A percentile compares a stretch with the other conserved stretches of the same genome.
These are phyloP conservation scores for Euphorbia lathyris DNA, from an alignment of 345 rosid genomes.

Conservation along the genomic window DNA sequence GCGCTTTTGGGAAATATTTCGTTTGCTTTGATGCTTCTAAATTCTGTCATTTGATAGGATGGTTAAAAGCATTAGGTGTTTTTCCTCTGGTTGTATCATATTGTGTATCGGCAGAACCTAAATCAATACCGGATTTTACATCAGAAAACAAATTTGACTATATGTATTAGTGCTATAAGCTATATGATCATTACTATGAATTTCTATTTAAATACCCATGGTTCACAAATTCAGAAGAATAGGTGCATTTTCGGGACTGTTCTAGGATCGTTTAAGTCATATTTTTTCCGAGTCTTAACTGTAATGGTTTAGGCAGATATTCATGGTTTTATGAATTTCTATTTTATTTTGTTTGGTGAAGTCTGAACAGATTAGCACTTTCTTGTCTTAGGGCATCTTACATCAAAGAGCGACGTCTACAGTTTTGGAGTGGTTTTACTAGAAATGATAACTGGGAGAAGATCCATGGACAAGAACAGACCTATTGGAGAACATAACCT, in stretches of 20 bases:
- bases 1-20: not conserved
- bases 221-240: not conserved
- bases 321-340: not conserved
- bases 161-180: not conserved
- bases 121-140: no score
- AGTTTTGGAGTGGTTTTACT: conserved; percentile 95
- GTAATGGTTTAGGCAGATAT: not conserved
- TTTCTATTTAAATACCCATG: not conserved
- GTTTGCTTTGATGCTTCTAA: not conserved
- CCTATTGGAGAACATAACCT: conserved; percentile 78
- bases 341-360: not conserved
- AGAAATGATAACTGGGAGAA: conserved; percentile 86
- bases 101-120: no score
- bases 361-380: conserved; percentile 5
- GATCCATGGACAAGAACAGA: conserved; percentile 95
- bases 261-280: not conserved
- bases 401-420: conserved; percentile 92
- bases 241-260: not conserved
- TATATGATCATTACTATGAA: not conserved
- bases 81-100: not conserved
- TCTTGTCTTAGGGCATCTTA: conserved; percentile 64
- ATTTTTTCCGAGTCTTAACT: not conserved
- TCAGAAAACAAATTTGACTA: not conserved
- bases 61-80: not conserved
- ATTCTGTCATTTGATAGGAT: not conserved